Base-by-base conservation (phyloP, 2,329 filamentous ascomycete species). In the Fusarium solani-melongenae region DNA sequence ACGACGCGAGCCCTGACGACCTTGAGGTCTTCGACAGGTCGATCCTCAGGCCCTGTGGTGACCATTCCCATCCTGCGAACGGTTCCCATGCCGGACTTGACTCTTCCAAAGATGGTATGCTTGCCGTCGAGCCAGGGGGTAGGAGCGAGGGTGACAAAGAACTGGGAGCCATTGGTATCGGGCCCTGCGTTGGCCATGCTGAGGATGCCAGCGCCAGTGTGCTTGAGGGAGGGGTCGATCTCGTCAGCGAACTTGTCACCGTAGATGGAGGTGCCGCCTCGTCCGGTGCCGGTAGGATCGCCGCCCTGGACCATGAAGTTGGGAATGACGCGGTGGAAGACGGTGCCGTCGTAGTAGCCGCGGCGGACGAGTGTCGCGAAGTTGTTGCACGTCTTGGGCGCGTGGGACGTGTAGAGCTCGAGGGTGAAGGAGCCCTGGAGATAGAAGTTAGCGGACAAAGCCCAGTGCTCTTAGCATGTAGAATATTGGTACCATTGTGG, bases 41-140 rank as follows among this genome's bases (percentile, higher is more conserved):
- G 86, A 82, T 98, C 96, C 76, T 96, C 94, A 9, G 85, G 84
- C 27, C 91, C 94, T 1, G 95, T 98, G 85, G 93, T 94, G 58
- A 98, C 94, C 66, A 96, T 81, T 0, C 95, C 96, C 90, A 99
- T 93, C 74, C 94, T 89, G 86, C 94, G 92, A 31, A 98, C 91
- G n/a, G 96, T 88, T 65, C 89, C 87, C 88, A 98, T 90, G 0
- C 96, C 96, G 63, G 84, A 89, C 85, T 93, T 95, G 41, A 99
- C 95, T 62, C 96, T 87, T 1, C 96, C 96, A 81, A 99, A 99
- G 75, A 99, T 97, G 12, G 95, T 97, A 82, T 99, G 96, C 83
- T 98, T 98, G 24, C 95, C 95, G 83, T 99, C 96, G 68, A 99
- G 84, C 96, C 96, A 98, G 1, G 96, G 96, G 17, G 96, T 96